Evolutionary conservation across 2,329 filamentous ascomycete species (phyloP).

Genomic region (Chaetomium sp.): DNA sequence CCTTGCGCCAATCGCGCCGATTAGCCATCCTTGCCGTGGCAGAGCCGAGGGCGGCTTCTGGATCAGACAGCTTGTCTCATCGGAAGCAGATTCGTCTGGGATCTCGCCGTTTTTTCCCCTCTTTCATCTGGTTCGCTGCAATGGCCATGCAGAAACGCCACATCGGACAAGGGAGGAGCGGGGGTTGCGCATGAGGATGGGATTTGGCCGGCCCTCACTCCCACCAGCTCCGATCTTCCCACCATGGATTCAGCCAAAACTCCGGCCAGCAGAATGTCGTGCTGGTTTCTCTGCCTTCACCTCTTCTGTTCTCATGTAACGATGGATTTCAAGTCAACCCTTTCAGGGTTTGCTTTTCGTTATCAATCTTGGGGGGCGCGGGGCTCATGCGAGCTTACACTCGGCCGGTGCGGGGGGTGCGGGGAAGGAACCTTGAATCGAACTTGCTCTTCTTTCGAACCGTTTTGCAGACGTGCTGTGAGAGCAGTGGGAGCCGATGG

Average conservation of each 20-base stretch:
- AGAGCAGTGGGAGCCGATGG: constrained; percentile 8
- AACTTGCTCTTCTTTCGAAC: too few relatives aligned
- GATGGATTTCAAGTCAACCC: too few relatives aligned
- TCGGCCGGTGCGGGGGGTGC: too few relatives aligned
- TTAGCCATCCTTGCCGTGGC: constrained; percentile 7
- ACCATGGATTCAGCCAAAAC: constrained; percentile 17
- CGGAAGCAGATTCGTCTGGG: neutral
- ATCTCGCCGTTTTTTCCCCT: constrained; percentile 6
- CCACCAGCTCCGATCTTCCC: constrained; percentile 1
- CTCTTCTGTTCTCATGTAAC: too few relatives aligned
- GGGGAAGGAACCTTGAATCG: too few relatives aligned
- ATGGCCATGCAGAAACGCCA: constrained; percentile 19
- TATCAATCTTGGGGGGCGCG: too few relatives aligned
- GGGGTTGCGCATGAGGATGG: constrained; percentile 1
- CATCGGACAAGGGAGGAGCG: constrained; percentile 13
- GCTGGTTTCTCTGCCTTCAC: too few relatives aligned
- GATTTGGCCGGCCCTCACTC: constrained; percentile 21
- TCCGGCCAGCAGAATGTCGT: neutral
- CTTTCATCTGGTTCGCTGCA: constrained; percentile 13
- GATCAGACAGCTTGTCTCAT: neutral
- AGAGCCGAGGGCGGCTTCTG: neutral
- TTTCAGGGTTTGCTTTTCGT: too few relatives aligned
- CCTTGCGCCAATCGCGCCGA: neutral
- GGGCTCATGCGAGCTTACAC: too few relatives aligned
- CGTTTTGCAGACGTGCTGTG: too few relatives aligned